A percentile compares a stretch with the other conserved stretches of the same genome.
phyloP scores from a whole-genome alignment of 1,139 yeast genomes.

The Candida frijolesensis region DNA sequence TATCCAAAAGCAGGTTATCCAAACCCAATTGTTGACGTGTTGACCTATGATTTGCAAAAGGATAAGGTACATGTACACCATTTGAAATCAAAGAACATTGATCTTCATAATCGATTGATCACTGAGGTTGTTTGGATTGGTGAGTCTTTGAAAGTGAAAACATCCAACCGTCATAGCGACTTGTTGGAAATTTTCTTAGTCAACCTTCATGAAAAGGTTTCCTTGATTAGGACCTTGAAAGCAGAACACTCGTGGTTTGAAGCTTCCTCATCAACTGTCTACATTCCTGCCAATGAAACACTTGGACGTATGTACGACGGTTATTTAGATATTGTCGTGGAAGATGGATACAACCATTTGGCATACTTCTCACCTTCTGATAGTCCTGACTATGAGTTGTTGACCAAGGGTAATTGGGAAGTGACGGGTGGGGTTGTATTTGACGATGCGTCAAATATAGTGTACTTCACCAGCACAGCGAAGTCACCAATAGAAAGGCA shows the following conservation, averaged over 20 bases:
- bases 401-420: slow-evolving; percentile 59
- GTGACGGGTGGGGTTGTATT: slow-evolving; percentile 53
- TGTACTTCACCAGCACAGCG: slow-evolving; percentile 52
- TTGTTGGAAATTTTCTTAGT: slow-evolving; percentile 42
- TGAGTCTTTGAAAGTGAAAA: slow-evolving; percentile 35
- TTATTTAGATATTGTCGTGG: slow-evolving; percentile 54
- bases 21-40: slow-evolving; percentile 43
- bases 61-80: slow-evolving; percentile 20
- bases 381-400: slow-evolving; percentile 38
- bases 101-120: slow-evolving; percentile 29
- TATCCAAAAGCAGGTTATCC: slow-evolving; percentile 52
- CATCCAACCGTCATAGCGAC: slow-evolving; percentile 50
- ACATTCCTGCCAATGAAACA: slow-evolving; percentile 61
- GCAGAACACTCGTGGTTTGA: slow-evolving; percentile 70
- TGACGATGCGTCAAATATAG: slow-evolving; percentile 42
- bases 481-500: slow-evolving; percentile 58
- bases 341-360: slow-evolving; percentile 56
- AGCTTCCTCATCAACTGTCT: slow-evolving; percentile 70
- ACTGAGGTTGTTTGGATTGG: slow-evolving; percentile 51
- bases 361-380: slow-evolving; percentile 59
- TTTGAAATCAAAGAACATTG: slow-evolving; percentile 25
- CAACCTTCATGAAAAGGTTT: slow-evolving; percentile 27
- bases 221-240: slow-evolving; percentile 36
- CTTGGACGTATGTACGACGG: slow-evolving; percentile 50
- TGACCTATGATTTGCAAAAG: slow-evolving; percentile 31